A percentile compares a stretch with the other conserved stretches of the same genome.
phyloP scores from a whole-genome alignment of 768 basidiomycete genomes.

The Rhodotorula paludigena region DNA sequence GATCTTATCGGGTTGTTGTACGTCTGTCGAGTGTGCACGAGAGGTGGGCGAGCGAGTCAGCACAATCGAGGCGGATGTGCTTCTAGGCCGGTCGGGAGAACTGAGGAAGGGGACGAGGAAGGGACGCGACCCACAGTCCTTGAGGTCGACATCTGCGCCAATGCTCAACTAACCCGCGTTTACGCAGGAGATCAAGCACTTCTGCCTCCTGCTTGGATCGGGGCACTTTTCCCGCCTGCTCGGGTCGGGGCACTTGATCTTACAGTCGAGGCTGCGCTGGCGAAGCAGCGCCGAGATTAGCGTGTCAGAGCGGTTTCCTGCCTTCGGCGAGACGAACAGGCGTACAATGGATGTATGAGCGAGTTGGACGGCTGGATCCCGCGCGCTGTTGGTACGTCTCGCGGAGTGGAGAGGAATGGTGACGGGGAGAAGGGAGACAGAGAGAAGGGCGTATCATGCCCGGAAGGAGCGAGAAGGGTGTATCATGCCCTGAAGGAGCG shows the following conservation, averaged over 20 bases:
- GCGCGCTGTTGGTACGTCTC: too few species aligned
- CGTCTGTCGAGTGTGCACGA: constrained; percentile 57
- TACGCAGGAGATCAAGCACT: constrained; percentile 95
- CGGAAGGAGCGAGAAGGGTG: too few species aligned
- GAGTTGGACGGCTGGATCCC: too few species aligned
- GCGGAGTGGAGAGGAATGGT: too few species aligned
- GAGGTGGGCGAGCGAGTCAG: background rate
- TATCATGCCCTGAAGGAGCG: too few species aligned
- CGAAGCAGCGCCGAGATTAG: constrained; percentile 94
- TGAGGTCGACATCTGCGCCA: constrained; percentile 92
- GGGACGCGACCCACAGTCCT: constrained; percentile 74
- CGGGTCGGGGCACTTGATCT: constrained; percentile 97
- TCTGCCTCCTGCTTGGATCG: constrained; percentile 84
- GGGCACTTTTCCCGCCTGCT: too few species aligned
- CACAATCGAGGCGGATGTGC: background rate
- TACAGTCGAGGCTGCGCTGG: constrained; percentile 93
- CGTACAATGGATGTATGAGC: too few species aligned
- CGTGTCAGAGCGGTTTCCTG: constrained; percentile 97
- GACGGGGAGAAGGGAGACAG: too few species aligned
- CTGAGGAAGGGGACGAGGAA: background rate
- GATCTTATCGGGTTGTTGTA: constrained; percentile 89
- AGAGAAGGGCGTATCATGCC: too few species aligned
- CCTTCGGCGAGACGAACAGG: too few species aligned
- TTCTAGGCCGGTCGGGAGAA: background rate
- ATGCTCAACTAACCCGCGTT: constrained; percentile 96